These are phyloP conservation scores for Begonia masoniana DNA, from an alignment of 306 rosid species.

Conservation along the genomic window DNA sequence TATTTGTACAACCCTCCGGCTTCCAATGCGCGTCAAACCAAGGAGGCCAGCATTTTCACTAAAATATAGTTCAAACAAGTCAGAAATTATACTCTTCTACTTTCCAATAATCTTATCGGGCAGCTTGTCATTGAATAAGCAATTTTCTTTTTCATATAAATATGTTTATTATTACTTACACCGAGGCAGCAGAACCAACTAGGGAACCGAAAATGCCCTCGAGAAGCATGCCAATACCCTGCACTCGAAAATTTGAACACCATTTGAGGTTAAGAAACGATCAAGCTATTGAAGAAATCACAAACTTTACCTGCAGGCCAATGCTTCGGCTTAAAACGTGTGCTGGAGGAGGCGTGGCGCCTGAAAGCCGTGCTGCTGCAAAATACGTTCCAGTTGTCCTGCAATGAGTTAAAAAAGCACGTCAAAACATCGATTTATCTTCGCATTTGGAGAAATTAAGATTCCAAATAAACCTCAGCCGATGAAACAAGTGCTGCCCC, in stretches of 20 bases:
- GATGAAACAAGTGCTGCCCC: conserved; percentile 89
- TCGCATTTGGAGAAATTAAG: conserved; percentile 2
- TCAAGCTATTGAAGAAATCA: background rate
- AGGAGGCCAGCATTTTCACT: conserved; percentile 97
- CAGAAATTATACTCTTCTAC: background rate
- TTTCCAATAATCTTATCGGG: background rate
- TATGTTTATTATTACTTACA: conserved; percentile 38
- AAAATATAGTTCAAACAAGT: conserved; percentile 16
- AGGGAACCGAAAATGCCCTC: conserved; percentile 76
- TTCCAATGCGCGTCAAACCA: conserved; percentile 84
- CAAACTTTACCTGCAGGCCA: conserved; percentile 59
- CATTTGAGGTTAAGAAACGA: background rate
- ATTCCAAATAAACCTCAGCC: conserved; percentile 52
- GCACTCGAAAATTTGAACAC: background rate
- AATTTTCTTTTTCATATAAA: background rate
- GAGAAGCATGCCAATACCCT: conserved; percentile 71
- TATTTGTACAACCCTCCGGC: conserved; percentile 91
- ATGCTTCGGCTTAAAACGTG: conserved; percentile 69
- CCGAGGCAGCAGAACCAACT: conserved; percentile 83
- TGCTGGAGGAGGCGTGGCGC: conserved; percentile 92
- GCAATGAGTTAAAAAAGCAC: conserved; percentile 17
- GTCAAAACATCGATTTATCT: background rate
- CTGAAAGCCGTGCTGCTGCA: conserved; percentile 95
- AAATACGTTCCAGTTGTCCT: conserved; percentile 79
- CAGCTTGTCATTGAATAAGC: too few relatives aligned